phyloP scores from a whole-genome alignment of 1,284 basidiomycete species.

The Tremellales sp. region DNA sequence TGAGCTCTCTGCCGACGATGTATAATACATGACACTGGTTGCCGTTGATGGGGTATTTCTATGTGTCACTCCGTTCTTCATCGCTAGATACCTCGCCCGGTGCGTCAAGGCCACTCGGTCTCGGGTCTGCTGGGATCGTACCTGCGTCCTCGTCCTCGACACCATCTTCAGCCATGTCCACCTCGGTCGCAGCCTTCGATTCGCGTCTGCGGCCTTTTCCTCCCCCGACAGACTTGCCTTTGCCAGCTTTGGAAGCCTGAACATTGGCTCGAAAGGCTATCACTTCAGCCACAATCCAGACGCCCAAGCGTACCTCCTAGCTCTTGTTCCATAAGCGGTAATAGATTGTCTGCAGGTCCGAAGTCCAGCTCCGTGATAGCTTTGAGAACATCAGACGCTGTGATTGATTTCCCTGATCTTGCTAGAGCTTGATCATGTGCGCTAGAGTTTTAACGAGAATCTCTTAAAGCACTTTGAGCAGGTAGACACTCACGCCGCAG shows the following conservation, averaged over 20 bases:
- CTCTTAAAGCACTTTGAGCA: background rate
- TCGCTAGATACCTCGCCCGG: no score
- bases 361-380: conserved; percentile 78
- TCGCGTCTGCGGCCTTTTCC: conserved; percentile 37
- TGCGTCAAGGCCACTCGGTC: no score
- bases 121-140: no score
- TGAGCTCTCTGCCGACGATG: conserved; percentile 11
- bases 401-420: conserved; percentile 81
- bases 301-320: conserved; percentile 57
- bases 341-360: conserved; percentile 58
- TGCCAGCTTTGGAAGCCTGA: conserved; percentile 29
- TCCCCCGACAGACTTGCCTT: conserved; percentile 27
- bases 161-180: conserved; percentile 14
- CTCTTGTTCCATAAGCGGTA: conserved; percentile 64
- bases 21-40: background rate
- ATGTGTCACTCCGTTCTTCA: no score
- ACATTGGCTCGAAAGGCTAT: conserved; percentile 33
- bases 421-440: conserved; percentile 80
- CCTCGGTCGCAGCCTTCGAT: conserved; percentile 25
- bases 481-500: conserved; percentile 59
- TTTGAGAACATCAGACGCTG: conserved; percentile 80
- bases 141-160: conserved; percentile 22
- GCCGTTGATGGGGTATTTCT: no score
- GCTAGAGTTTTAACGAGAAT: conserved; percentile 45
- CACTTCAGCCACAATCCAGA: background rate